Evolutionary conservation across 805 yeast genomes (phyloP).

Genomic region (Tetrapisispora pingtungensis): DNA sequence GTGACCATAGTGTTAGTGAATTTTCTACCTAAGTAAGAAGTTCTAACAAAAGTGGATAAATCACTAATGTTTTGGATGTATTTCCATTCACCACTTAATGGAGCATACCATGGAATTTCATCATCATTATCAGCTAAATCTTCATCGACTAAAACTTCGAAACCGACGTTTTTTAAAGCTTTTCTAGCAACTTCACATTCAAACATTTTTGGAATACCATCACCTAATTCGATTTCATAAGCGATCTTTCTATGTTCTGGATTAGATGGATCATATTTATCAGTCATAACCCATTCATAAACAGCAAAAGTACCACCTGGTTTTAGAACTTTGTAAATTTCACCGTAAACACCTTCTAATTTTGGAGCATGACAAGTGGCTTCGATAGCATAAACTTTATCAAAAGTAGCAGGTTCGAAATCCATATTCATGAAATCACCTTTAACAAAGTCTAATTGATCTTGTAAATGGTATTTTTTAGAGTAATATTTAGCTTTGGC

Average conservation of each 20-base stretch:
- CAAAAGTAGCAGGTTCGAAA: conserved; percentile 79
- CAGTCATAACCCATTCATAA: conserved; percentile 99
- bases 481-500: conserved; percentile 85
- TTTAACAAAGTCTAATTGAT: conserved; percentile 77
- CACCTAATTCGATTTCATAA: conserved; percentile 96
- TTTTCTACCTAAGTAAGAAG: conserved; percentile 76
- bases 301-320: conserved; percentile 98
- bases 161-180: conserved; percentile 81
- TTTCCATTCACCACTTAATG: conserved; percentile 89
- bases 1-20: conserved; percentile 75
- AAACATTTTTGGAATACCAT: conserved; percentile 98
- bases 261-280: conserved; percentile 75
- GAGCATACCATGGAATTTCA: conserved; percentile 94
- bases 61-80: conserved; percentile 74
- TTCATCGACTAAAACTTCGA: conserved; percentile 60
- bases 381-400: conserved; percentile 96
- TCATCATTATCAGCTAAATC: conserved; percentile 81
- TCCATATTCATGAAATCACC: conserved; percentile 99
- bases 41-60: conserved; percentile 75
- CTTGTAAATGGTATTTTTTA: conserved; percentile 47
- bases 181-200: conserved; percentile 72
- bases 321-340: conserved; percentile 88
- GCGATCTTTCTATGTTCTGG: conserved; percentile 88
- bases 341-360: conserved; percentile 89
- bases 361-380: conserved; percentile 98